Percentiles rank a stretch among this genome's conserved stretches.
phyloP scores from a whole-genome alignment of 2,329 filamentous ascomycete species.

The Alternaria novae-zelandiae region DNA sequence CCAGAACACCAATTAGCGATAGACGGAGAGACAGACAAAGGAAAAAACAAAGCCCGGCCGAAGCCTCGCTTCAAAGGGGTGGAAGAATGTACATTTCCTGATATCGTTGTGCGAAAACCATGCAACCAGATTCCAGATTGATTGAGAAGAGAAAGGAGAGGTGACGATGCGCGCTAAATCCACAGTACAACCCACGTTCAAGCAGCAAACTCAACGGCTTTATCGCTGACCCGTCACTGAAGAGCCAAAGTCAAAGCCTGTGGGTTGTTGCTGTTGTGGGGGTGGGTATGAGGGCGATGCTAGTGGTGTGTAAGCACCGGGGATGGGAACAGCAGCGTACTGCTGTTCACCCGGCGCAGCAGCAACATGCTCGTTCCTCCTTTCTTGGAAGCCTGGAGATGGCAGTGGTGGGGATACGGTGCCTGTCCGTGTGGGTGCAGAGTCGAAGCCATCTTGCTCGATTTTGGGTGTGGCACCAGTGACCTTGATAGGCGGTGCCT shows the following conservation, averaged over 20 bases:
- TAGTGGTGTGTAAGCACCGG: constrained; percentile 73
- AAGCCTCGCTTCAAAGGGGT: neutral
- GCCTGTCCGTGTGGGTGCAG: constrained; percentile 36
- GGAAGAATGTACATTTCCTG: constrained; percentile 2
- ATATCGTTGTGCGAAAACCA: constrained; percentile 1
- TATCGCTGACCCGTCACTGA: constrained; percentile 31
- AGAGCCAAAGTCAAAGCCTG: constrained; percentile 50
- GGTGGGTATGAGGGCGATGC: constrained; percentile 52
- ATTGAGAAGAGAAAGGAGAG: neutral
- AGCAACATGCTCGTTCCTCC: constrained; percentile 68
- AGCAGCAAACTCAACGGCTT: neutral
- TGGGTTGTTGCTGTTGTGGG: constrained; percentile 25
- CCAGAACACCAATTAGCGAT: neutral
- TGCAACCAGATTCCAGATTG: constrained; percentile 3
- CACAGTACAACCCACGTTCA: neutral
- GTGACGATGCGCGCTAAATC: constrained; percentile 1
- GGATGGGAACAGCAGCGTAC: constrained; percentile 88
- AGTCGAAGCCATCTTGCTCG: constrained; percentile 67
- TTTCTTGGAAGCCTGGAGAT: constrained; percentile 50
- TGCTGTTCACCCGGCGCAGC: constrained; percentile 80
- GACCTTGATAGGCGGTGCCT: constrained; percentile 80
- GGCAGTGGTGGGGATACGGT: constrained; percentile 47
- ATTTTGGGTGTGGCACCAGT: constrained; percentile 78
- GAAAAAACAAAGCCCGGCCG: neutral
- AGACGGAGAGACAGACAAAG: neutral